Evolutionary conservation across 2,329 filamentous ascomycete species (phyloP).

Genomic region (Ramichloridium luteum): DNA sequence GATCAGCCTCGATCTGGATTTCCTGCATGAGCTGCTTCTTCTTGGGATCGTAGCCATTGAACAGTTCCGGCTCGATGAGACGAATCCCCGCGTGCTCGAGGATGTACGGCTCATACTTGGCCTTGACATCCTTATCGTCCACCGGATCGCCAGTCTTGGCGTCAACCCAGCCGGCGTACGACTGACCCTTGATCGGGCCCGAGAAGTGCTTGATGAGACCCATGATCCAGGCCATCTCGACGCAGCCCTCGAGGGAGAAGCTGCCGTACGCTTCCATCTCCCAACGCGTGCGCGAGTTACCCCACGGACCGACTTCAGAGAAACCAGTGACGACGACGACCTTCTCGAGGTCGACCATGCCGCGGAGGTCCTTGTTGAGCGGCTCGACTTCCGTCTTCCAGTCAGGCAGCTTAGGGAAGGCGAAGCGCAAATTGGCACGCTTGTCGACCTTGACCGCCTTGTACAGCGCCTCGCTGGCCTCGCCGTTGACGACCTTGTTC

Average conservation of each 20-base stretch:
- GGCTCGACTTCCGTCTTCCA: slow-evolving; percentile 87
- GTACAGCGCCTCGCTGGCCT: slow-evolving; percentile 82
- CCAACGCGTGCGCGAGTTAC: slow-evolving; percentile 95
- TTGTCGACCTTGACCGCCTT: slow-evolving; percentile 89
- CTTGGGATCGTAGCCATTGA: slow-evolving; percentile 92
- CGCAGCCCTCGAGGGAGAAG: slow-evolving; percentile 93
- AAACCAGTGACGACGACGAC: slow-evolving; percentile 97
- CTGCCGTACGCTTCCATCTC: slow-evolving; percentile 97
- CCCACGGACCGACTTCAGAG: slow-evolving; percentile 91
- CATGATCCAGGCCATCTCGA: slow-evolving; percentile 99
- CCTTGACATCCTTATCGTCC: slow-evolving; percentile 94
- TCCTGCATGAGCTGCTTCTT: slow-evolving; percentile 98
- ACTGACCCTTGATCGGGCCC: slow-evolving; percentile 86
- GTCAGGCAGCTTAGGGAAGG: slow-evolving; percentile 80
- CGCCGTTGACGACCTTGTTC: slow-evolving; percentile 94
- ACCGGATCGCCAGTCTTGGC: slow-evolving; percentile 88
- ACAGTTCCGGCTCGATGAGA: slow-evolving; percentile 92
- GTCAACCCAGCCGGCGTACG: slow-evolving; percentile 95
- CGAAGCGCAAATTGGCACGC: slow-evolving; percentile 94
- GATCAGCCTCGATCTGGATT: slow-evolving; percentile 91
- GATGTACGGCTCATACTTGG: slow-evolving; percentile 94
- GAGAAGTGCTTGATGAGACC: slow-evolving; percentile 98
- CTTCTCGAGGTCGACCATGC: slow-evolving; percentile 97
- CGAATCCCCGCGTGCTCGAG: slow-evolving; percentile 95
- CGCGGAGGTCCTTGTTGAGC: slow-evolving; percentile 77